Evolutionary conservation across 1,284 basidiomycete species (phyloP).

Genomic region (Gymnopus androsaceus): DNA sequence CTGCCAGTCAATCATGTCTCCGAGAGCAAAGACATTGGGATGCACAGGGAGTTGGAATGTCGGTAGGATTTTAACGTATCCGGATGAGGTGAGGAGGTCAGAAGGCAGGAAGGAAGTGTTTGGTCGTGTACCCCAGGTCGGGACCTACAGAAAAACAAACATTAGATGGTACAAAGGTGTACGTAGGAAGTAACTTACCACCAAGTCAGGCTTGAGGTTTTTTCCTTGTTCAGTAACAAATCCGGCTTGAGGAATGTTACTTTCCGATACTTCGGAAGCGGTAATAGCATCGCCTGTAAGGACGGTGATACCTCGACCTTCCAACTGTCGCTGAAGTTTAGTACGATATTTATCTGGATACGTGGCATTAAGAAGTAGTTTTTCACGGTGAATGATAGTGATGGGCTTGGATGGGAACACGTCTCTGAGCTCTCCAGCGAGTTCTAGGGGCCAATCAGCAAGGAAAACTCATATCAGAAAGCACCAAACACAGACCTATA

Average conservation of each 20-base stretch:
- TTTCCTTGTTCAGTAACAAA: conserved; percentile 57
- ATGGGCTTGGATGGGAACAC: conserved; percentile 54
- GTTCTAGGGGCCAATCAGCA: conserved; percentile 36
- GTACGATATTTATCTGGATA: conserved; percentile 62
- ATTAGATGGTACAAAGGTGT: conserved; percentile 23
- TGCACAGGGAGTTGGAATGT: conserved; percentile 52
- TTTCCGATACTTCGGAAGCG: conserved; percentile 29
- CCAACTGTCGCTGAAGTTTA: conserved; percentile 44
- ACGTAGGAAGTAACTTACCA: conserved; percentile 41
- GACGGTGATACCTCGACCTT: conserved; percentile 49
- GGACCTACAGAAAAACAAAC: conserved; percentile 32
- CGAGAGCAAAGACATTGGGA: conserved; percentile 56
- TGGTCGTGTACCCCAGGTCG: conserved; percentile 48
- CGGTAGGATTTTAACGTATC: conserved; percentile 48
- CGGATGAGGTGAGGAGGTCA: conserved; percentile 38
- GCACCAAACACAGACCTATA: conserved; percentile 42
- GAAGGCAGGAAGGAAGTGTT: conserved; percentile 51
- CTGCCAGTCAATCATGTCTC: conserved; percentile 58
- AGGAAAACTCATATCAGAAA: neutral
- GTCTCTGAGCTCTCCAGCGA: conserved; percentile 61
- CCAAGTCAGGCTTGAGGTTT: conserved; percentile 54
- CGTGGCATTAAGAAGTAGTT: conserved; percentile 52
- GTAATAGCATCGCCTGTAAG: conserved; percentile 59
- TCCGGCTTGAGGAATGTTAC: conserved; percentile 23
- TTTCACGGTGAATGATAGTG: conserved; percentile 63